Evolutionary conservation across 768 basidiomycete genomes (phyloP).

Genomic region (Pleurotus eryngii): DNA sequence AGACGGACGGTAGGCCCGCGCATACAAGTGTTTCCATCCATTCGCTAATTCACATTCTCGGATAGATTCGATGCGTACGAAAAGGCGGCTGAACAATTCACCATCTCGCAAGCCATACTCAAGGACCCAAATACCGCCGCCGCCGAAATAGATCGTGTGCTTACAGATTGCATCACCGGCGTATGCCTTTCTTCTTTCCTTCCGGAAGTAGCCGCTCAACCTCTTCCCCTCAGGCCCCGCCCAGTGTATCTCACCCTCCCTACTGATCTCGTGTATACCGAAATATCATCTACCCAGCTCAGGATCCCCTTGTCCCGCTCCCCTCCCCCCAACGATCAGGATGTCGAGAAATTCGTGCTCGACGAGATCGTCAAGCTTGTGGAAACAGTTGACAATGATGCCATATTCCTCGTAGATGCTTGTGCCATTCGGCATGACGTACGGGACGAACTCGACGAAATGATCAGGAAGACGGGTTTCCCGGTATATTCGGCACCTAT

Average conservation of each 20-base stretch:
- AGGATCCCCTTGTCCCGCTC: constrained; percentile 51
- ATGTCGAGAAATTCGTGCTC: constrained; percentile 66
- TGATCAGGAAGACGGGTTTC: constrained; percentile 63
- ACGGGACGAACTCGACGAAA: constrained; percentile 55
- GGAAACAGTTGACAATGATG: constrained; percentile 58
- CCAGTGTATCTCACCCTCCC: constrained; percentile 89
- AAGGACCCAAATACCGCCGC: constrained; percentile 46
- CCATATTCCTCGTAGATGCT: constrained; percentile 77
- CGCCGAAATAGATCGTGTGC: constrained; percentile 72
- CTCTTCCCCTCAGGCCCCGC: constrained; percentile 47
- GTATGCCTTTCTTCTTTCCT: constrained; percentile 27
- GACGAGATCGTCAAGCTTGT: constrained; percentile 67
- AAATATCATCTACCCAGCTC: constrained; percentile 65
- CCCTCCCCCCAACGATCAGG: constrained; percentile 50
- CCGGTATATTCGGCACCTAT: constrained; percentile 75
- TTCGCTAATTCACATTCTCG: neutral
- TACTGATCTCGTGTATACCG: constrained; percentile 71
- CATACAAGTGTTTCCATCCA: neutral
- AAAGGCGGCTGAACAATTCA: constrained; percentile 73
- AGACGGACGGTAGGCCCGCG: constrained; percentile 56
- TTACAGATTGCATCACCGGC: constrained; percentile 62
- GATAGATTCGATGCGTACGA: constrained; percentile 75
- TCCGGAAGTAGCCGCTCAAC: neutral
- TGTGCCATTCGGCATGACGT: constrained; percentile 75
- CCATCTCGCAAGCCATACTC: constrained; percentile 63